Evolutionary conservation across 169 alveolate species (phyloP).

Genomic region (Cryptosporidium sp.): DNA sequence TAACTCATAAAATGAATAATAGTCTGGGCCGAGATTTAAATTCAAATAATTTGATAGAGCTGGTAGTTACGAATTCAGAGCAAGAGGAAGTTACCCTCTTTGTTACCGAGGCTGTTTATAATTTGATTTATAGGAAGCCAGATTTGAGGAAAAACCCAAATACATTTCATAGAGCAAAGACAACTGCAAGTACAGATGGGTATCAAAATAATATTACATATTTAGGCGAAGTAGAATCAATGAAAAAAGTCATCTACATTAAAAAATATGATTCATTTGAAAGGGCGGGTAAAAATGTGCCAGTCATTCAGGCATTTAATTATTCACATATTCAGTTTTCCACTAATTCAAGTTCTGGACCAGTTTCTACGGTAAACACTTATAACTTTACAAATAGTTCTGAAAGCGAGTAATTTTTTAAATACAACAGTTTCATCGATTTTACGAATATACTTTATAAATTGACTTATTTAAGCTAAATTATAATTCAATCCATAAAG

Average conservation of each 20-base stretch:
- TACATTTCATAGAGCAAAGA: not conserved
- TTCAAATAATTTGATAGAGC: conserved; percentile 12
- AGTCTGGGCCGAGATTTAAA: not conserved
- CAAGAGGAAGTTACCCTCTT: conserved; percentile 34
- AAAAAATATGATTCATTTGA: not conserved
- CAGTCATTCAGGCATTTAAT: not conserved
- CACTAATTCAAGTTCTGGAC: not conserved
- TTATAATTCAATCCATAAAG: not conserved
- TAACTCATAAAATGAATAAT: too few relatives aligned
- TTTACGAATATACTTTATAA: too few relatives aligned
- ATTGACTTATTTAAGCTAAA: not conserved
- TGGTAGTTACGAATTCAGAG: conserved; percentile 22
- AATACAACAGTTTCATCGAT: not conserved
- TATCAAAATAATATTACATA: not conserved
- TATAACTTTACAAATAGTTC: not conserved
- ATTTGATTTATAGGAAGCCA: not conserved
- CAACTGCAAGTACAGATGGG: not conserved
- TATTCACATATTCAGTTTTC: not conserved
- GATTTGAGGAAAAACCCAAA: conserved; percentile 37
- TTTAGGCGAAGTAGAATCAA: not conserved
- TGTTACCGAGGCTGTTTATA: conserved; percentile 22
- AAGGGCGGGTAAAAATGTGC: not conserved
- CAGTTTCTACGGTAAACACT: not conserved
- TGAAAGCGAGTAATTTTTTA: not conserved
- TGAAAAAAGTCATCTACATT: not conserved